Percentiles rank a stretch among this genome's conserved stretches.
These are phyloP conservation scores for Suillus paluster DNA, from an alignment of 768 basidiomycete species.

Conservation along the genomic window DNA sequence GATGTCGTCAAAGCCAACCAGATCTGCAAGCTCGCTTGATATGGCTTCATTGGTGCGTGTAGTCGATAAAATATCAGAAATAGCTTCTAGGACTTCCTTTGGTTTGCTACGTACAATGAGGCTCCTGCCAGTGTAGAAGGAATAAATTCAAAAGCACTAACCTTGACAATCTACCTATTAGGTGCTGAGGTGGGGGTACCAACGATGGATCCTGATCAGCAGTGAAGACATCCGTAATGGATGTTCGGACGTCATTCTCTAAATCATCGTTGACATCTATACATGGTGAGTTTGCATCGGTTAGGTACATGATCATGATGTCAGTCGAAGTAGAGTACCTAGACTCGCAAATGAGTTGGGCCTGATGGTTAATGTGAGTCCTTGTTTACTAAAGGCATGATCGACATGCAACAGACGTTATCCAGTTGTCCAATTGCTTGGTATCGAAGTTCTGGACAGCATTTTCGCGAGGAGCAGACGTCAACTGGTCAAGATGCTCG, in stretches of 20 bases:
- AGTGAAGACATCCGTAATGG: background rate
- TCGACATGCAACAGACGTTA: conserved; percentile 1
- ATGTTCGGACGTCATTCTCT: conserved; percentile 1
- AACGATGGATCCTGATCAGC: background rate
- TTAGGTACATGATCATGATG: background rate
- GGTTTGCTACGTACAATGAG: conserved; percentile 4
- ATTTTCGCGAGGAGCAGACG: conserved; percentile 3
- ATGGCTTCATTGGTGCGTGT: conserved; percentile 67
- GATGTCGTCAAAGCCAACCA: conserved; percentile 84
- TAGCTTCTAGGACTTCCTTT: conserved; percentile 13
- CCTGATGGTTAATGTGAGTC: background rate
- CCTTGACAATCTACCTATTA: conserved; percentile 6
- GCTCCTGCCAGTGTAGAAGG: background rate
- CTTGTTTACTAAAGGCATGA: background rate
- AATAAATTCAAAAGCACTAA: background rate
- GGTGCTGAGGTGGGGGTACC: background rate
- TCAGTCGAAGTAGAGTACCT: background rate
- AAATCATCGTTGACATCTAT: background rate
- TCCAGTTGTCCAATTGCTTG: background rate
- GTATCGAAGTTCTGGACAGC: conserved; percentile 1
- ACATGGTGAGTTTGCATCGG: background rate
- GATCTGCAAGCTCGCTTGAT: conserved; percentile 75
- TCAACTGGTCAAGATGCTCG: conserved; percentile 1
- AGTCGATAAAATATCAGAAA: conserved; percentile 50
- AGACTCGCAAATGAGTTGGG: background rate